Conservation (phyloP, 1,284 basidiomycete species). For the Boletus sp. region DNA sequence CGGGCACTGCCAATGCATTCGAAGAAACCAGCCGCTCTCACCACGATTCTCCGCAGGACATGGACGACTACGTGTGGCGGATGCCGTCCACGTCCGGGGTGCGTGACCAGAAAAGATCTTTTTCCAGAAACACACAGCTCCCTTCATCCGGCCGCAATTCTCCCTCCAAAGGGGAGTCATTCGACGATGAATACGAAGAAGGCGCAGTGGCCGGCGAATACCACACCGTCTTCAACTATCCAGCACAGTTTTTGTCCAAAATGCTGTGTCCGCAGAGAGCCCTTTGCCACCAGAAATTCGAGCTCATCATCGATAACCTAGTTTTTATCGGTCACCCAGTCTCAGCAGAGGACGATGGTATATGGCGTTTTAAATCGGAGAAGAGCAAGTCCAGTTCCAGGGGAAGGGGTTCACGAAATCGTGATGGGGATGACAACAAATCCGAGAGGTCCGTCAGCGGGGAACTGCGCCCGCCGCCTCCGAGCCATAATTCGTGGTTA, state of each 20-base stretch:
- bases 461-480: conserved; percentile 18
- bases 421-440: conserved; percentile 31
- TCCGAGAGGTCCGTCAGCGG: conserved; percentile 36
- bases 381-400: conserved; percentile 46
- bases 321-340: conserved; percentile 95
- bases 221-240: conserved; percentile 74
- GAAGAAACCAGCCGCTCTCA: conserved; percentile 24
- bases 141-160: conserved; percentile 43
- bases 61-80: conserved; percentile 56
- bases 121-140: conserved; percentile 39
- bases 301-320: conserved; percentile 89
- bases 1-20: conserved; percentile 16
- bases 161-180: conserved; percentile 39
- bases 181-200: conserved; percentile 37
- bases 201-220: conserved; percentile 45
- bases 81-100: conserved; percentile 41
- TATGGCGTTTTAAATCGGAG: conserved; percentile 68
- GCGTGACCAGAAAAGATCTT: conserved; percentile 41
- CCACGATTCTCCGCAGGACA: conserved; percentile 19
- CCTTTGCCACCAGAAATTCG: conserved; percentile 93
- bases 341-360: conserved; percentile 68
- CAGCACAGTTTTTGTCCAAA: conserved; percentile 75
- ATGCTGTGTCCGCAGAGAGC: conserved; percentile 76
- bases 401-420: conserved; percentile 52
- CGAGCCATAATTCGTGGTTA: conserved; percentile 48